A percentile compares a stretch with the other conserved stretches of the same genome.
These are phyloP conservation scores for Oryza glumipatula DNA, from an alignment of 176 grass and related monocot genomes.

Conservation along the genomic window DNA sequence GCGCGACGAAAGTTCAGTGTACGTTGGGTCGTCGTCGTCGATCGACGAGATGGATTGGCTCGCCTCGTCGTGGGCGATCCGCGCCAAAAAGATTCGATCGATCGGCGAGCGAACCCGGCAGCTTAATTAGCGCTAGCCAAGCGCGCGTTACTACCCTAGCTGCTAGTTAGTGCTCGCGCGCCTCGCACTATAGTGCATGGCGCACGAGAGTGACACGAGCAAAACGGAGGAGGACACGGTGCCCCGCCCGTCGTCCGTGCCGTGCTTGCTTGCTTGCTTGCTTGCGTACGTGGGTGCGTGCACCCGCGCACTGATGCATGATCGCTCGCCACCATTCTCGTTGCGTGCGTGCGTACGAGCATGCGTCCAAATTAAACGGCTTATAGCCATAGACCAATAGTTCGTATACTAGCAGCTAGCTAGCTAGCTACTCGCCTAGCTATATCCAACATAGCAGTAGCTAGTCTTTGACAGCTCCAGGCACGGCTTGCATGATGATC, in stretches of 20 bases:
- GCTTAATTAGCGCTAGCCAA: not conserved
- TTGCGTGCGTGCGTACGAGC: not conserved
- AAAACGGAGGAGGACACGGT: not conserved
- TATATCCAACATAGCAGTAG: not conserved
- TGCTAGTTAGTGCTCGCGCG: not conserved
- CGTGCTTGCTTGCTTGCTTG: not conserved
- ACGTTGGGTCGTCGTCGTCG: not conserved
- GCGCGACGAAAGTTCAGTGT: not conserved
- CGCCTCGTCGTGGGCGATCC: not conserved
- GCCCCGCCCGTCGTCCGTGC: not conserved
- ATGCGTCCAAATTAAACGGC: constrained; percentile 36
- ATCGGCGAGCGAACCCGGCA: not conserved
- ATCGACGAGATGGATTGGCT: not conserved
- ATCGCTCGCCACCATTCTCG: constrained; percentile 7
- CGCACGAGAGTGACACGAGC: constrained; percentile 57
- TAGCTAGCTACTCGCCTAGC: not conserved
- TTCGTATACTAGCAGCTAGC: constrained; percentile 1
- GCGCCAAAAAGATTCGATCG: not conserved
- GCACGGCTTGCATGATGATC: not conserved
- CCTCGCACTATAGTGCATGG: constrained; percentile 38
- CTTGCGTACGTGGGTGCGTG: not conserved
- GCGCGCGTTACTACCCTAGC: not conserved
- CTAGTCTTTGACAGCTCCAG: constrained; percentile 43
- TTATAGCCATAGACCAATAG: constrained; percentile 1
- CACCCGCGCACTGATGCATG: constrained; percentile 6